A percentile compares a stretch with the other conserved stretches of the same genome.
phyloP scores from a whole-genome alignment of 805 yeast species.

The Wilhelminamyces savonicus region DNA sequence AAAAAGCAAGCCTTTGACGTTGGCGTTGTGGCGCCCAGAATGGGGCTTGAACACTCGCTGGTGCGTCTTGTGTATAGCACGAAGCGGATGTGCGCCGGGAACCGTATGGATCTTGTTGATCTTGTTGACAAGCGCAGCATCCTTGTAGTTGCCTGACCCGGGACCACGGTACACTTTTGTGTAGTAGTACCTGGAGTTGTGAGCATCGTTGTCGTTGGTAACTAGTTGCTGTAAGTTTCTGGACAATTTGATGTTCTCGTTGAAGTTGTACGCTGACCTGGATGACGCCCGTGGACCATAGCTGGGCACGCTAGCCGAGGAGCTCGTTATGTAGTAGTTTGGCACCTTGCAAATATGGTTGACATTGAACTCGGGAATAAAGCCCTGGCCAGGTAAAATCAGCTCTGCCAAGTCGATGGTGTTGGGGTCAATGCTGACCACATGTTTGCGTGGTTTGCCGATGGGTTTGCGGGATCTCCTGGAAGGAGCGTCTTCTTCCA shows the following conservation, averaged over 20 bases:
- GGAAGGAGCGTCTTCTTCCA: neutral
- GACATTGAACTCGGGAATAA: conserved; percentile 35
- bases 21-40: conserved; percentile 11
- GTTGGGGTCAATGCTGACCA: conserved; percentile 32
- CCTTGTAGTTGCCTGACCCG: conserved; percentile 41
- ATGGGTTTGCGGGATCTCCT: conserved; percentile 17
- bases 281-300: too few species aligned
- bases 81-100: conserved; percentile 3
- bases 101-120: conserved; percentile 30
- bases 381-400: conserved; percentile 39
- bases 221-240: conserved; percentile 31
- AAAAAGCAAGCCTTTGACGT: conserved; percentile 33
- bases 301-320: conserved; percentile 3
- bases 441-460: conserved; percentile 25
- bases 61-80: conserved; percentile 12
- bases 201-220: conserved; percentile 30
- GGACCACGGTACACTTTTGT: conserved; percentile 38
- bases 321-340: conserved; percentile 29
- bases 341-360: conserved; percentile 37
- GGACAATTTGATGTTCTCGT: conserved; percentile 21
- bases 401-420: conserved; percentile 32
- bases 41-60: conserved; percentile 11
- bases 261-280: conserved; percentile 15
- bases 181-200: conserved; percentile 33
- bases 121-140: conserved; percentile 34